Percentiles rank a stretch among this genome's conserved stretches.
phyloP scores from a whole-genome alignment of 1,139 yeast genomes.

The Yamadazyma pseudoaaseri region DNA sequence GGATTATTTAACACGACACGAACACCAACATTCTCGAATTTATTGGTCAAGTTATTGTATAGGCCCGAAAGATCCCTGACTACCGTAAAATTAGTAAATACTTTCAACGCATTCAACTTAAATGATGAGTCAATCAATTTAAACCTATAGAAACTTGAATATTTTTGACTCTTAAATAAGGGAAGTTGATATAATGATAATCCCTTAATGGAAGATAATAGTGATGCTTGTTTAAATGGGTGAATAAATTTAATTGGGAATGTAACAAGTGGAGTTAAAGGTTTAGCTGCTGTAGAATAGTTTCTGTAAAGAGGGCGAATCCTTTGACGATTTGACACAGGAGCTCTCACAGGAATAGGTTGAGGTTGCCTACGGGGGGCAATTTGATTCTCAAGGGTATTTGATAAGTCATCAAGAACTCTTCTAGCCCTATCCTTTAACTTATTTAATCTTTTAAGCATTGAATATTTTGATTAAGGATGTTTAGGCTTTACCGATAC shows the following conservation, averaged over 20 bases:
- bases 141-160: constrained; percentile 5
- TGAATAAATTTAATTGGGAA: neutral
- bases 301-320: constrained; percentile 2
- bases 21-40: constrained; percentile 12
- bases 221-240: neutral
- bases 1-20: constrained; percentile 7
- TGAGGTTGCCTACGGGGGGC: constrained; percentile 4
- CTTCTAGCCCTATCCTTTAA: constrained; percentile 14
- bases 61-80: constrained; percentile 10
- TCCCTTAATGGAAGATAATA: neutral
- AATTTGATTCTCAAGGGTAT: constrained; percentile 11
- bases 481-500: constrained; percentile 1
- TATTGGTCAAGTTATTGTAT: constrained; percentile 9
- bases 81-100: constrained; percentile 8
- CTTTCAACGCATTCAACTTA: neutral
- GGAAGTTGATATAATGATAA: neutral
- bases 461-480: constrained; percentile 1
- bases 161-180: constrained; percentile 5
- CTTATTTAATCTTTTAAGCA: constrained; percentile 14
- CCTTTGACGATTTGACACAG: constrained; percentile 7
- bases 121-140: constrained; percentile 4
- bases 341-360: constrained; percentile 13
- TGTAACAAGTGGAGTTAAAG: neutral
- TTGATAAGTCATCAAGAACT: constrained; percentile 15
- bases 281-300: constrained; percentile 2